Evolutionary conservation across 1,284 basidiomycete species (phyloP), one percentile per base, ranked within the genome.

Genomic region (Ceratobasidium sp.): DNA sequence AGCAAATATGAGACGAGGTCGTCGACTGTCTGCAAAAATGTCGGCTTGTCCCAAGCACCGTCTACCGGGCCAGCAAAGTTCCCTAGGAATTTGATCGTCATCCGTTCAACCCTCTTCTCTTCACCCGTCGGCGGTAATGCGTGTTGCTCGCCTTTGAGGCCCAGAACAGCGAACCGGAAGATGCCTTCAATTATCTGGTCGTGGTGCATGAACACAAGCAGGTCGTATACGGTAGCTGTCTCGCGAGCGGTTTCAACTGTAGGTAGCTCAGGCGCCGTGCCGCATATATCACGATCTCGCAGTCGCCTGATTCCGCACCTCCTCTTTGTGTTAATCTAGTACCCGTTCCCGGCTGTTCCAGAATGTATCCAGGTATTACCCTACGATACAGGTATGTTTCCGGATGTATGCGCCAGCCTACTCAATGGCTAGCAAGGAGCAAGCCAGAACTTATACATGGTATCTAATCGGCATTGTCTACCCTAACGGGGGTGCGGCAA

Each of bases 321-420:
- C 29, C 5, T 57, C 37, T 32, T 51, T 9, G 46, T 44, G 19
- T 44, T 68, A 25, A 7, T 40, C 52, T 8, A 52, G 64, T 22
- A 49, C 8, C 29, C 52, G 32, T 8, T 56, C 76, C 6, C 65
- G 49, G 46, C 44, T 44, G 15, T 8, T 34, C 54, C 22, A 51
- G 43, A 13, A 49, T 17, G 67, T 54, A 19, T 59, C 44, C 11
- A 46, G 22, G 19, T 59, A 59, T 13, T 32, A 29, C 5, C 15
- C 49, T 29, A 57, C n/a, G n/a, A 29, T 46, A 32, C 40, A 67
- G 40, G 29, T 54, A 19, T 29, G 22, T 46, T 37, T 44, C n/a
- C 54, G 54, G 25, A 70, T 59, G 51, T 67, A 76, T 44, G 65
- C 57, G 22, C 54, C 67, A 32, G 54, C 37, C 34, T 76, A 66